phyloP scores from a whole-genome alignment of 2,329 filamentous ascomycete species.

The Penicillium nordicum region DNA sequence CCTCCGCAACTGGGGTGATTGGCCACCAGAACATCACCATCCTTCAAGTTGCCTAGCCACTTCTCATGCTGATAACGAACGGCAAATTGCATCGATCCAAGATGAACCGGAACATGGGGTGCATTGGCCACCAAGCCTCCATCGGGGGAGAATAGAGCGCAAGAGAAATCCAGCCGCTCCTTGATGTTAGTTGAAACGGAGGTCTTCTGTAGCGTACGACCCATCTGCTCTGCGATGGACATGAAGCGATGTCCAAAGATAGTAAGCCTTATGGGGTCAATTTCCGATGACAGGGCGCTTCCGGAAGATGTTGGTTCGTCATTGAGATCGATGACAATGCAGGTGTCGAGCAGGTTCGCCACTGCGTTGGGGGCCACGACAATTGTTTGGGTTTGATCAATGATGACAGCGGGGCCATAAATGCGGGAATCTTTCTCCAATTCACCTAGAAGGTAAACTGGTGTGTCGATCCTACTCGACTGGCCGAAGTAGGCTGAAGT shows the following conservation, averaged over 20 bases:
- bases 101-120: constrained; percentile 75
- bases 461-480: constrained; percentile 31
- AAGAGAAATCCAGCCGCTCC: constrained; percentile 81
- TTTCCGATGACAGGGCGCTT: constrained; percentile 20
- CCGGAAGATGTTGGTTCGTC: constrained; percentile 46
- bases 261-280: constrained; percentile 53
- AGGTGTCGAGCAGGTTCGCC: constrained; percentile 76
- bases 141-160: constrained; percentile 72
- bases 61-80: constrained; percentile 75
- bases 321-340: constrained; percentile 82
- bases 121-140: constrained; percentile 67
- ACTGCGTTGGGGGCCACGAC: constrained; percentile 76
- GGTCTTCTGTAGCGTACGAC: constrained; percentile 55
- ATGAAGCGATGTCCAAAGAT: constrained; percentile 58
- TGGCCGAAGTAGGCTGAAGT: constrained; percentile 37
- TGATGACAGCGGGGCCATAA: constrained; percentile 74
- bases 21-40: constrained; percentile 76
- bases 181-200: constrained; percentile 68
- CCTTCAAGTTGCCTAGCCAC: constrained; percentile 73
- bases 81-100: constrained; percentile 83
- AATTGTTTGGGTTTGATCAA: constrained; percentile 73
- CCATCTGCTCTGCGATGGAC: constrained; percentile 60
- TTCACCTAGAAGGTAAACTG: constrained; percentile 36
- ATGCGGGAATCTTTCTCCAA: constrained; percentile 34
- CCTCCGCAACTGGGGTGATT: constrained; percentile 83